A percentile compares a stretch with the other conserved stretches of the same genome.
Evolutionary conservation across 495 filamentous ascomycete species (phyloP).

Genomic region (Trichoderma orchidacearum): DNA sequence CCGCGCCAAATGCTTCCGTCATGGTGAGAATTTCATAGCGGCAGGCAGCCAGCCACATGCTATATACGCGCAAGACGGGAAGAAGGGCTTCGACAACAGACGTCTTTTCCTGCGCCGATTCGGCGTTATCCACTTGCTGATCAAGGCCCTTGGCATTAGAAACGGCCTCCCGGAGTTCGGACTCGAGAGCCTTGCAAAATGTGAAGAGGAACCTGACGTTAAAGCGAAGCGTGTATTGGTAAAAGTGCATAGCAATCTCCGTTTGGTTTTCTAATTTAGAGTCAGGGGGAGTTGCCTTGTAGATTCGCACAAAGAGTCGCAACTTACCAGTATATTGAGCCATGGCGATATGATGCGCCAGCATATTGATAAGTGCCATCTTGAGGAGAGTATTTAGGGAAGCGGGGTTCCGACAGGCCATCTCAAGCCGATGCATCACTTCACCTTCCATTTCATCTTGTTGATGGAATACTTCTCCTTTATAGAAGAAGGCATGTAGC

Average conservation of each 20-base stretch:
- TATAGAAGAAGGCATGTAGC: constrained; percentile 73
- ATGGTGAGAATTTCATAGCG: not conserved
- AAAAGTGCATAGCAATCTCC: constrained; percentile 34
- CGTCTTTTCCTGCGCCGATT: not conserved
- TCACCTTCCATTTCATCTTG: constrained; percentile 80
- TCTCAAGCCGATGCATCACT: constrained; percentile 60
- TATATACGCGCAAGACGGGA: constrained; percentile 59
- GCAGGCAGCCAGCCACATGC: constrained; percentile 46
- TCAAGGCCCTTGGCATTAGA: not conserved
- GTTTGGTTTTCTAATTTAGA: constrained; percentile 17
- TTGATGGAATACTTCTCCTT: constrained; percentile 47
- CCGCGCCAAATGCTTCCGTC: not conserved
- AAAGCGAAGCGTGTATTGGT: constrained; percentile 60
- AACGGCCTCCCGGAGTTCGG: constrained; percentile 32
- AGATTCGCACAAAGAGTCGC: no score
- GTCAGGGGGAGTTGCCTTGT: not conserved
- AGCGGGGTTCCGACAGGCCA: constrained; percentile 54
- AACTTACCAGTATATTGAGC: constrained; percentile 47
- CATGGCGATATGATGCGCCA: constrained; percentile 60
- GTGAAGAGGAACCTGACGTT: constrained; percentile 73
- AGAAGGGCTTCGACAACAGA: constrained; percentile 23
- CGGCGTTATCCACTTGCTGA: not conserved
- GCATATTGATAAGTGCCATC: constrained; percentile 73
- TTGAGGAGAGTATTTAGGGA: constrained; percentile 46
- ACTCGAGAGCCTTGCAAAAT: constrained; percentile 58